These are phyloP conservation scores for Colletotrichum sp. DNA, from an alignment of 2,329 filamentous ascomycete genomes.

Conservation along the genomic window DNA sequence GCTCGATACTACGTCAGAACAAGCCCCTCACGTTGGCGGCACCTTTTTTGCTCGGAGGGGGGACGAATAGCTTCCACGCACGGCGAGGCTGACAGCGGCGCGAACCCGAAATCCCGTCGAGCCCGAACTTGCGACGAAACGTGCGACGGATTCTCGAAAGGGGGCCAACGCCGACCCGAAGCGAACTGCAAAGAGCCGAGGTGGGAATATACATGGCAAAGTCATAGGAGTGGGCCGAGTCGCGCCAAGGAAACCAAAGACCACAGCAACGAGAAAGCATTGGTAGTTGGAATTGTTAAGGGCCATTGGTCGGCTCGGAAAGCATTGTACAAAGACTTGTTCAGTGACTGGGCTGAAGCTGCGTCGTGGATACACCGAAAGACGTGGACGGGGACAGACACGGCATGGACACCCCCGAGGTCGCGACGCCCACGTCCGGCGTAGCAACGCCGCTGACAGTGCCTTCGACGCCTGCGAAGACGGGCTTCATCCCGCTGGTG, in stretches of 20 bases:
- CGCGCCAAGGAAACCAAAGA: conserved; percentile 10
- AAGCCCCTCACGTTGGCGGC: conserved; percentile 6
- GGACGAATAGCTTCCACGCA: neutral
- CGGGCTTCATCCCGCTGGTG: conserved; percentile 70
- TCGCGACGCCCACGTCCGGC: conserved; percentile 12
- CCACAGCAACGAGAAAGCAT: neutral
- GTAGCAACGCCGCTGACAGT: conserved; percentile 16
- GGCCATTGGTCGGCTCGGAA: neutral
- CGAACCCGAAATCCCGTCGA: neutral
- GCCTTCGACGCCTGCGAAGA: conserved; percentile 26
- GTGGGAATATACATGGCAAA: conserved; percentile 7
- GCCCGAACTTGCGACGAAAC: conserved; percentile 6
- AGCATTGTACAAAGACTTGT: neutral
- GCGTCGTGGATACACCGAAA: neutral
- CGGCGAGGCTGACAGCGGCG: neutral
- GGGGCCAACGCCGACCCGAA: neutral
- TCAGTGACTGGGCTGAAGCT: neutral
- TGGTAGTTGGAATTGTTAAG: neutral
- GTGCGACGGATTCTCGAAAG: neutral
- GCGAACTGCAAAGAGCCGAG: neutral
- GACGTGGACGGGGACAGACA: neutral
- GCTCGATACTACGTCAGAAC: conserved; percentile 15
- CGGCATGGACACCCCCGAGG: conserved; percentile 18
- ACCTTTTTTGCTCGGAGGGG: neutral
- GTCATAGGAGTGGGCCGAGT: conserved; percentile 14